Evolutionary conservation across 2,329 filamentous ascomycete genomes (phyloP), one percentile per base, ranked within the genome.

Genomic region (Xylariaceae sp.): DNA sequence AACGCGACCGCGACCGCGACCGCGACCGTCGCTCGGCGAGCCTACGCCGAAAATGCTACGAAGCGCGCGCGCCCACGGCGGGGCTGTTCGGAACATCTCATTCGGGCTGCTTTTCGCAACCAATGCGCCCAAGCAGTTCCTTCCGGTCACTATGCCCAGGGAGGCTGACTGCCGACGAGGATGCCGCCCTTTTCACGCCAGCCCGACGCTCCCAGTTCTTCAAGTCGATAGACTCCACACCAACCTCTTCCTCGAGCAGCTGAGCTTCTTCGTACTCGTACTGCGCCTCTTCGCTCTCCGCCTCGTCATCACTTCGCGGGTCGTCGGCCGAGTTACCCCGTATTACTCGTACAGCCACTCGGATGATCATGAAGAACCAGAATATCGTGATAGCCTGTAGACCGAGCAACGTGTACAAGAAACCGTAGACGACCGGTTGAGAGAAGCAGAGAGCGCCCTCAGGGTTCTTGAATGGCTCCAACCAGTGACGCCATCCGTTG

Each of bases 351-450:
- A 88, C 81, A 18, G 92, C 92, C 2, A 99, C 89, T 59, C 86
- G 85, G 45, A 92, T 75, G 66, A 97, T 96, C 86, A 96, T 89
- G 63, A 80, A 81, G 70, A 97, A 96, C 94, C 94, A 97, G 62
- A 89, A 81, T 41, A 96, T 77, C 37, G 89, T 92, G 56, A 99
- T 82, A 18, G 81, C 78, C 74, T 97, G 92, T 18, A 99, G 80
- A 44, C 87, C 82, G 10, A 95, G 78, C 2, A 99, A 84, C 45
- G 90, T 81, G 8, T 81, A 79, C 13, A 97, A 78, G 77, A 97
- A 97, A 10, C 81, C 79, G 81, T 84, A 89, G 68, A 88, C 87
- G 68, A 97, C 84, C 9, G 80, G 81, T 18, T 85, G 74, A 67
- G 89, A 90, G 80, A 87, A 96, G 80, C 92, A 96, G 51, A 97